phyloP scores from a whole-genome alignment of 306 rosid species.

The Cucumis melo region DNA sequence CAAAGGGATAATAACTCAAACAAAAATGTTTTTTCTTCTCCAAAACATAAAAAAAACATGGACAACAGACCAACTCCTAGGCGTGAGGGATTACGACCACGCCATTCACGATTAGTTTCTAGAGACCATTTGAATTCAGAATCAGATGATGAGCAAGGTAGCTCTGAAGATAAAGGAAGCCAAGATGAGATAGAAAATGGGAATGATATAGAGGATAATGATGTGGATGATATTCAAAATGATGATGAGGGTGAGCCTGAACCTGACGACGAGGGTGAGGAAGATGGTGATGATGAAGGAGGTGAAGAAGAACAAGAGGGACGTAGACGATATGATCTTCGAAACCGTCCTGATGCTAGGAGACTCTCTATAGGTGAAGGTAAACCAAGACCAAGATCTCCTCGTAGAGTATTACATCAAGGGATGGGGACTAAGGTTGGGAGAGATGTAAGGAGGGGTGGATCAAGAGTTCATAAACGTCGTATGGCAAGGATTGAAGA shows the following conservation, averaged over 20 bases:
- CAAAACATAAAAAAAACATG: constrained; percentile 38
- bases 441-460: constrained; percentile 89
- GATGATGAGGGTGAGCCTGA: constrained; percentile 61
- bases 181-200: constrained; percentile 84
- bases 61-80: constrained; percentile 43
- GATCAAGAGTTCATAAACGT: constrained; percentile 86
- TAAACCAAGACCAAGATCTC: constrained; percentile 66
- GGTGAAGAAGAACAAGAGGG: constrained; percentile 89
- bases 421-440: constrained; percentile 82
- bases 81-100: constrained; percentile 96
- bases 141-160: constrained; percentile 58
- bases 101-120: constrained; percentile 39
- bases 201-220: constrained; percentile 65
- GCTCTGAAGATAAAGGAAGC: constrained; percentile 57
- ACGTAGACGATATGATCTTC: constrained; percentile 85
- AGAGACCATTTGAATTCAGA: constrained; percentile 35
- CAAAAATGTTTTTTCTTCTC: constrained; percentile 37
- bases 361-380: constrained; percentile 77
- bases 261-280: constrained; percentile 50
- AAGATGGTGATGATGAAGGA: constrained; percentile 63
- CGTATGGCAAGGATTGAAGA: constrained; percentile 73
- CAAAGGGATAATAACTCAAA: constrained; percentile 28
- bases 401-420: constrained; percentile 83
- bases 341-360: constrained; percentile 84
- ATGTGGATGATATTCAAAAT: constrained; percentile 70